Evolutionary conservation across 768 basidiomycete species (phyloP).

Genomic region (Boletales sp.): DNA sequence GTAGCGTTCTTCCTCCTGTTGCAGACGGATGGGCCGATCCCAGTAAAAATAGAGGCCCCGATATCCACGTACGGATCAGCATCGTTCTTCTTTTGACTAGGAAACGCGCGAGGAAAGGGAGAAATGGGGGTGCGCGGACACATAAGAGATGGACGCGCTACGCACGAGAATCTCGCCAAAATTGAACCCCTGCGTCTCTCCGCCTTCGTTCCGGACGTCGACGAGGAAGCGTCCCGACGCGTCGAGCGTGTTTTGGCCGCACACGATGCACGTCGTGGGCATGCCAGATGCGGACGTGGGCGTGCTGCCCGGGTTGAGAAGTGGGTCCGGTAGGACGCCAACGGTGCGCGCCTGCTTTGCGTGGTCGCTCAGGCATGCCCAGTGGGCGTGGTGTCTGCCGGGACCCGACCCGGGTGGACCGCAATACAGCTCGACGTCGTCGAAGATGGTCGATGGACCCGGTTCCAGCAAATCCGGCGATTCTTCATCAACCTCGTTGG

Average conservation of each 20-base stretch:
- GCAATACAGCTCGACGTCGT: constrained; percentile 26
- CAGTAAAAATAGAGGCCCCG: too few species aligned
- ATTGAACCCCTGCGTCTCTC: constrained; percentile 22
- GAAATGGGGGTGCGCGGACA: too few species aligned
- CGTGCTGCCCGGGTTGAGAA: too few species aligned
- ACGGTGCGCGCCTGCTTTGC: background rate
- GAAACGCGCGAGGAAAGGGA: too few species aligned
- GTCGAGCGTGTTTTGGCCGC: constrained; percentile 15
- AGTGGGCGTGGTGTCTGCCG: constrained; percentile 23
- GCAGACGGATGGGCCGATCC: too few species aligned
- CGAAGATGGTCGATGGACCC: constrained; percentile 10
- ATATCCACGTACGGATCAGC: background rate
- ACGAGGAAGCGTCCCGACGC: constrained; percentile 18
- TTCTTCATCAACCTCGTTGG: constrained; percentile 5
- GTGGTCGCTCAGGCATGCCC: constrained; percentile 25
- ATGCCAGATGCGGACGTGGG: too few species aligned
- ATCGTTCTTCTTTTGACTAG: background rate
- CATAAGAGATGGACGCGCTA: background rate
- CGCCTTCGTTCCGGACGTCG: constrained; percentile 26
- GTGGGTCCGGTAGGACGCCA: background rate
- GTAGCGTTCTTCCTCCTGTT: constrained; percentile 23
- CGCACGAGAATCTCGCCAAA: constrained; percentile 26
- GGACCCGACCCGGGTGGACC: constrained; percentile 18
- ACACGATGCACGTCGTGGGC: constrained; percentile 12
- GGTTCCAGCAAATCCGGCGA: background rate